Base-by-base conservation (phyloP, 1,139 yeast genomes). In the Taphrina deformans region DNA sequence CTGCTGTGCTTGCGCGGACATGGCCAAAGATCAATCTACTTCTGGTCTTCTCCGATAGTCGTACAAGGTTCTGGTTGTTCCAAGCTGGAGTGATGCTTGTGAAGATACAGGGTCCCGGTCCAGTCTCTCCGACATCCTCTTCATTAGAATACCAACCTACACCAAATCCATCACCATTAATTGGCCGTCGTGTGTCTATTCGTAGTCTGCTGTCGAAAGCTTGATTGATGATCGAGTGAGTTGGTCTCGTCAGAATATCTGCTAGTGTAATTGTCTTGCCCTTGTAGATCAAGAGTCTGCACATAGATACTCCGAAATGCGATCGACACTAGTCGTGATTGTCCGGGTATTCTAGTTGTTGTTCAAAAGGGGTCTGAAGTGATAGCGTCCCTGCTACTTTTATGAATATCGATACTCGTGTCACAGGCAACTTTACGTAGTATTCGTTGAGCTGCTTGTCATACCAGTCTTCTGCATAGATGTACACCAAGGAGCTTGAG, bases 161-260 rank as follows among this genome's bases (percentile, higher is more conserved):
- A 0, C 99, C 99, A 75, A 93, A 93, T 1, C 99, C 99, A 75
- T 93, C 99, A 48, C 99, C 99, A 74, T 93, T 93, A 70, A 93
- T 90, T 2, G 99, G 98, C 66, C 96, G 85, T 66, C 85, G 63
- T 41, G 86, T 86, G 73, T 93, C 99, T 48, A 93, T 80, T 62
- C 99, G 82, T 52, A 93, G 80, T 63, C 99, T 77, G 35, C 96
- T 87, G 74, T 93, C 99, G 72, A 89, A 93, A 1, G 97, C 89
- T 75, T 93, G 99, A 75, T 61, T 61, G 60, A 61, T 61, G 59
- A 61, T 61, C 27, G 59, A 52, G 46, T 61, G 65, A 1, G 59
- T 41, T 3, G 65, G 65, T 10, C 65, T 55, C 26, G 58, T 61
- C 35, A 61, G 48, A 24, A 53, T 61, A 16, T 53, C 65, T 16